Evolutionary conservation across 1,284 basidiomycete genomes (phyloP), one percentile per base, ranked within the genome.

Genomic region (Tylopilus microsporus): DNA sequence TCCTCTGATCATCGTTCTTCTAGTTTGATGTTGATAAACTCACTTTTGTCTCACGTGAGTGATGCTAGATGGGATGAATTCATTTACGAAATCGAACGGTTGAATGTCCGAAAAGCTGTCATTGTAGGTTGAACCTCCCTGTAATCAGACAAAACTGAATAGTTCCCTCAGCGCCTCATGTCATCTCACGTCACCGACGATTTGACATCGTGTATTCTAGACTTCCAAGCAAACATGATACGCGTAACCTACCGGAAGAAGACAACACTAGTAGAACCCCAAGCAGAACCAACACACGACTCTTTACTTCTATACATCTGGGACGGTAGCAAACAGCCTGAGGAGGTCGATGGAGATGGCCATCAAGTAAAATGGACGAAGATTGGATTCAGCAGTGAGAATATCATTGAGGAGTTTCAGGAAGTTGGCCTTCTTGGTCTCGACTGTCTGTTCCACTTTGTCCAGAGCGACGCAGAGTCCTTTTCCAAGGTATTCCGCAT

Each of bases 1-100:
- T 63, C 36, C 25, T 41, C 30, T 43, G 49, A 66, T 59, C 48
- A 66, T 60, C 37, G 34, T 49, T 32, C 43, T 46, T 63, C 56
- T 64, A 91, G 91, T 66, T 85, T 95, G 80, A 93, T 92, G 79
- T 75, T 95, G 62, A 90, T 98, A 69, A 96, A 97, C 70, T 91
- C 92, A 3, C 77, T 94, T 16, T 71, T 94, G 58, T 81, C 89
- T 15, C 88, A 92, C 67, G 90, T 86, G 15, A 88, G 81, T 54
- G 89, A 92, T 66, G 74, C 75, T 2, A 79, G 84, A 62, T 93
- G 92, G 85, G 86, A 90, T 56, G 84, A 87, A 63, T 90, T 94
- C 68, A 85, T 86, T 42, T 75, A 79, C 16, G 86, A 91, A 62
- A 75, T 97, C 5, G 94, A 97, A 66, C 77, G 80, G 49, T 72